phyloP scores from a whole-genome alignment of 305 asterid species.

The Fraxinus platypoda region DNA sequence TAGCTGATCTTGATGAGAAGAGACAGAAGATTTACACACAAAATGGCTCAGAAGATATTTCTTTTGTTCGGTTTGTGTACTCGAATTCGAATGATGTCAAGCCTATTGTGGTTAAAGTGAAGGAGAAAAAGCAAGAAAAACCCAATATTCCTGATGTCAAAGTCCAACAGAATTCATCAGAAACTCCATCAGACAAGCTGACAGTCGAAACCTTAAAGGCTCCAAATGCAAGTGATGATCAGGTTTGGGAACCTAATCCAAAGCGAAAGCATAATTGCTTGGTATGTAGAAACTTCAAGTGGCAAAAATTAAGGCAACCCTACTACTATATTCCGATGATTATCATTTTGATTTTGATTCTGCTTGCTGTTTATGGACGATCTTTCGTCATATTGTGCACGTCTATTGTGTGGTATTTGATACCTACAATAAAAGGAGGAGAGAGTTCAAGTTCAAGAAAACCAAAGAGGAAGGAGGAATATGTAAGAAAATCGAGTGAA shows the following conservation, averaged over 20 bases:
- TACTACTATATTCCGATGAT: constrained; percentile 34
- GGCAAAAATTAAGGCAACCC: constrained; percentile 26
- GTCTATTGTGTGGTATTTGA: constrained; percentile 70
- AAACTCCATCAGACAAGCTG: background rate
- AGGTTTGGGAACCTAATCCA: background rate
- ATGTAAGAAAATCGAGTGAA: constrained; percentile 42
- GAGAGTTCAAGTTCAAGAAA: constrained; percentile 25
- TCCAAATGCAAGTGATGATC: background rate
- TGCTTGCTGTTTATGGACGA: constrained; percentile 58
- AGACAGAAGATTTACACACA: constrained; percentile 71
- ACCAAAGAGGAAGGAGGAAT: constrained; percentile 50
- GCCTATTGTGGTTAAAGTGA: constrained; percentile 61
- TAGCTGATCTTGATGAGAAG: constrained; percentile 65
- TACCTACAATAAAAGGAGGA: constrained; percentile 38
- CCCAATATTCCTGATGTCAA: background rate
- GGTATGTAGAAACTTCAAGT: constrained; percentile 15
- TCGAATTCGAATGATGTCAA: constrained; percentile 42
- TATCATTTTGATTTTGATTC: constrained; percentile 47
- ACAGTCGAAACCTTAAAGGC: background rate
- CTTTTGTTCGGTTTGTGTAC: constrained; percentile 68
- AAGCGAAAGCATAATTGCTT: constrained; percentile 10
- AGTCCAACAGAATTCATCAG: background rate
- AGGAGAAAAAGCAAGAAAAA: constrained; percentile 27
- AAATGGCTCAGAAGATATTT: constrained; percentile 61
- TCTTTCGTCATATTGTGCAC: constrained; percentile 74